Base-by-base conservation (phyloP, 1,284 basidiomycete genomes). In the Meira nashicola region DNA sequence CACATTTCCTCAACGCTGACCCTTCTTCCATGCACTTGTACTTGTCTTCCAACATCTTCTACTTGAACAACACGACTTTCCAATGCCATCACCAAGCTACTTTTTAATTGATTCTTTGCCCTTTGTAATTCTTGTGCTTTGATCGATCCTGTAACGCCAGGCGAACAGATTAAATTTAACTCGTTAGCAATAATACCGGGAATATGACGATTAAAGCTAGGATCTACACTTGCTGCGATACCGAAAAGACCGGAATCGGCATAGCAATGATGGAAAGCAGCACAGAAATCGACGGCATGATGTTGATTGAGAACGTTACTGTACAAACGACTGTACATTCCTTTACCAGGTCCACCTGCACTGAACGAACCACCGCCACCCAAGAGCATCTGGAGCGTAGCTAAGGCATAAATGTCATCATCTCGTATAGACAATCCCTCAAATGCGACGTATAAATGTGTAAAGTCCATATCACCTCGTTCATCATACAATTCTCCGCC, bases 221-320 rank as follows among this genome's bases (percentile, higher is more conserved):
- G 92, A 37, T 90, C 82, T 76, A 94, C 92, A n/a, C 88, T 87
- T 8, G 90, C 90, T 67, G 90, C 89, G 56, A 98, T 84, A 17
- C 94, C 95, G 77, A 97, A 97, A 11, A 98, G 83, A 1, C 92
- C 92, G 28, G 89, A 89, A 80, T 97, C 93, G 60, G 87, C 87
- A 81, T 97, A 98, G 76, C 94, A 94, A 80, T 97, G 93, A 79
- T 97, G 92, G 86, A 96, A 96, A 28, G 91, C 89, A n/a, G 90
- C 88, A 79, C 93, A 96, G 79, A 92, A 90, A 80, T 98, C 94
- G 74, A 98, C 86, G 72, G 91, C 87, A 62, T 92, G 86, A 81
- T 91, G 90, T 75, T 91, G 89, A 78, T 97, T 96, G 64, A 98
- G 86, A 68, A 98, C 92, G 77, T 93, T 88, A n/a, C 92, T 94